phyloP scores from a whole-genome alignment of 23 red algal species.

The Agarophyton chilense region DNA sequence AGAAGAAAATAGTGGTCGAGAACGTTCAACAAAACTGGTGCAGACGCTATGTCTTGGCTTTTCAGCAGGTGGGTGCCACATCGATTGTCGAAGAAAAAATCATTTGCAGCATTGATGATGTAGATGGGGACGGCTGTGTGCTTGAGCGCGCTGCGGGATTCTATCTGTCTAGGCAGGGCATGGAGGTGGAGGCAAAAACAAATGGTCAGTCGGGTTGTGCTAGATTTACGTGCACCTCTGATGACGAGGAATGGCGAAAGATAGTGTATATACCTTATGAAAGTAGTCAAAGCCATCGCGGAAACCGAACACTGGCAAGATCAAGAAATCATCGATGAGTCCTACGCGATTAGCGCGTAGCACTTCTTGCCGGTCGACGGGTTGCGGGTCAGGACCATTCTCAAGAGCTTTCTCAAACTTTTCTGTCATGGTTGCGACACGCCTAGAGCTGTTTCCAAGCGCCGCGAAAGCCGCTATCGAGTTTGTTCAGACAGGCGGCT shows the following conservation, averaged over 20 bases:
- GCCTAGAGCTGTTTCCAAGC: constrained; percentile 61
- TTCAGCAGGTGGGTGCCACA: constrained; percentile 47
- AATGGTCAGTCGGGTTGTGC: no score
- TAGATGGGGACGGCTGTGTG: constrained; percentile 64
- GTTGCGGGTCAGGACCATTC: not conserved
- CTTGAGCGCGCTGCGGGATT: constrained; percentile 60
- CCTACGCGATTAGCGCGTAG: constrained; percentile 65
- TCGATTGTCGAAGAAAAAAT: constrained; percentile 78
- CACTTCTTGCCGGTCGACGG: constrained; percentile 55
- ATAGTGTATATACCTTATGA: constrained; percentile 18
- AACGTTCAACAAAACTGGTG: constrained; percentile 63
- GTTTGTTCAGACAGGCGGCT: constrained; percentile 53
- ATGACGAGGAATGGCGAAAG: not conserved
- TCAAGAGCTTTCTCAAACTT: constrained; percentile 48
- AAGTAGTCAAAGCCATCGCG: constrained; percentile 82
- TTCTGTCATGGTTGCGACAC: constrained; percentile 62
- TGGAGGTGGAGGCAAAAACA: no score
- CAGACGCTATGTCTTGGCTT: constrained; percentile 48
- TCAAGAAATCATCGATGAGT: constrained; percentile 86
- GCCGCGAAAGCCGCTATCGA: constrained; percentile 70
- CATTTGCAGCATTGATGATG: constrained; percentile 75
- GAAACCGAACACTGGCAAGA: constrained; percentile 91
- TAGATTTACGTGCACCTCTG: no score
- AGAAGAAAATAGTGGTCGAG: no score
- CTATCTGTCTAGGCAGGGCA: not conserved